A percentile compares a stretch with the other conserved stretches of the same genome.
phyloP scores from a whole-genome alignment of 2,329 filamentous ascomycete genomes.

The Sporothrix mexicana region DNA sequence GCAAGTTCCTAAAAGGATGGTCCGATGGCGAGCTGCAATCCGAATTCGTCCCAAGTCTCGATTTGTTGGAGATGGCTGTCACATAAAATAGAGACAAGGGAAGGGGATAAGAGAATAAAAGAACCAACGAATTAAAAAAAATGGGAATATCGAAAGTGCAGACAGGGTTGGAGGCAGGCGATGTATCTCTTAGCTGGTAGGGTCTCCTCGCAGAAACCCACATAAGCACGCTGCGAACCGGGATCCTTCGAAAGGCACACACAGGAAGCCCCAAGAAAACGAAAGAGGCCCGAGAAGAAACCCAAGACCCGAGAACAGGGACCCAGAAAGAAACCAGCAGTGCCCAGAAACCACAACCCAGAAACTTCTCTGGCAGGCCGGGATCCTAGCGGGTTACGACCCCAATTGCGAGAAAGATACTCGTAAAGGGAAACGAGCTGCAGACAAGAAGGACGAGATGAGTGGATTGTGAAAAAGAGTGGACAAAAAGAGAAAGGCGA shows the following conservation, averaged over 20 bases:
- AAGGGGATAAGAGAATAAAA: neutral
- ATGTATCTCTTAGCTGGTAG: neutral
- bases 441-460: neutral
- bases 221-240: constrained; percentile 7
- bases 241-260: neutral
- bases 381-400: neutral
- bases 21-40: constrained; percentile 29
- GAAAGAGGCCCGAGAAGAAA: neutral
- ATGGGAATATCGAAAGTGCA: neutral
- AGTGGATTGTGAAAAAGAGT: neutral
- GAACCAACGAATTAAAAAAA: neutral
- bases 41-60: constrained; percentile 24
- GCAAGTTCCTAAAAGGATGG: neutral
- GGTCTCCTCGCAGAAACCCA: constrained; percentile 10
- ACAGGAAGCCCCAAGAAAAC: neutral
- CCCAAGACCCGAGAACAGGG: neutral
- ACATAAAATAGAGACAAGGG: neutral
- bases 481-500: neutral
- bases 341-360: neutral
- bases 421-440: neutral
- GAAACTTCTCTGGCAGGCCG: neutral
- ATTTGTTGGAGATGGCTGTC: constrained; percentile 1
- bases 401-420: neutral
- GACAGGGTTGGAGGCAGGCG: neutral
- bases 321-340: neutral